Conservation (phyloP, 2,329 filamentous ascomycete species). For the Cladophialophora chaetospira region DNA sequence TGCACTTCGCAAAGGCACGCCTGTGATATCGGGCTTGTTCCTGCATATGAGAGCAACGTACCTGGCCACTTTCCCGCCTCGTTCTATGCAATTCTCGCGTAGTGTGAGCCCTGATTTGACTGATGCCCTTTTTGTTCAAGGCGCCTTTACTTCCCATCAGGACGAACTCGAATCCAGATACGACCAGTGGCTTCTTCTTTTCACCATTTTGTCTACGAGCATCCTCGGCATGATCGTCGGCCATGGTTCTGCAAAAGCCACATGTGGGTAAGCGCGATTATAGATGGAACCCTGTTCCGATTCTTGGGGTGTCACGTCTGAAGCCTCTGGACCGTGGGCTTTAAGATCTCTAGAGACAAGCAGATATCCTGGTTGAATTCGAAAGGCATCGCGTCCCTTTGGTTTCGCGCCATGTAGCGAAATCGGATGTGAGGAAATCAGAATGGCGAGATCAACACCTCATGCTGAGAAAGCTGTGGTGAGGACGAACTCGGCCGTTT, state of each 20-base stretch:
- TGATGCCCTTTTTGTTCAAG: constrained; percentile 19
- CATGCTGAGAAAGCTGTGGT: not conserved
- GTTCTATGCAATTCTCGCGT: constrained; percentile 23
- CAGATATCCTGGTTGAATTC: not conserved
- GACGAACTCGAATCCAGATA: constrained; percentile 19
- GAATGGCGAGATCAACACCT: not conserved
- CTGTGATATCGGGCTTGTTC: not conserved
- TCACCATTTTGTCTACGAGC: not conserved
- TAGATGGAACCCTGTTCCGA: too few species aligned
- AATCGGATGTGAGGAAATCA: not conserved
- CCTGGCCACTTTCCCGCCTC: constrained; percentile 17
- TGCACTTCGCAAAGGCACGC: not conserved
- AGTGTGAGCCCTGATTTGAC: constrained; percentile 26
- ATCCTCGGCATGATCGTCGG: not conserved
- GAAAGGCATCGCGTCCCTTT: not conserved
- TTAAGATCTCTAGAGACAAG: not conserved
- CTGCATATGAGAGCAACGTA: not conserved
- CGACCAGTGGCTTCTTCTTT: not conserved
- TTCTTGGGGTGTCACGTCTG: too few species aligned
- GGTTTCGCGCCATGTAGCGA: not conserved
- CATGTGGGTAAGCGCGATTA: not conserved
- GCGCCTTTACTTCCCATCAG: constrained; percentile 22
- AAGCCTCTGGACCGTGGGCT: too few species aligned
- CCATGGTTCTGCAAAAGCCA: constrained; percentile 8
- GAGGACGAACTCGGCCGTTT: not conserved